These are phyloP conservation scores for Alternaria triticimaculans DNA, from an alignment of 2,329 filamentous ascomycete species.

Conservation along the genomic window DNA sequence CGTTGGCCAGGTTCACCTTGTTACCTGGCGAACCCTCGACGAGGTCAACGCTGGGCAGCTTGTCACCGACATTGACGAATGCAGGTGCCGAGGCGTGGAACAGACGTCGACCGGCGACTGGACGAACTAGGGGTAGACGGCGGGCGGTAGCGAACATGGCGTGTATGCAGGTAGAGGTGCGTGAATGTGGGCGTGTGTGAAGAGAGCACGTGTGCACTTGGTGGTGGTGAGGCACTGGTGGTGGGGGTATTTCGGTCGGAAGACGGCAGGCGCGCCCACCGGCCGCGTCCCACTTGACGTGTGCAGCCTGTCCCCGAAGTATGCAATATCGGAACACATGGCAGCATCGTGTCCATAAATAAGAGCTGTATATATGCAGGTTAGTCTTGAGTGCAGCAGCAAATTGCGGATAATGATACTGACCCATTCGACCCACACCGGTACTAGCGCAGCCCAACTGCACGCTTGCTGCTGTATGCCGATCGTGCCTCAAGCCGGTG, in stretches of 20 bases:
- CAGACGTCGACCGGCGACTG: slow-evolving; percentile 31
- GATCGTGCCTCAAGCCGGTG: slow-evolving; percentile 17
- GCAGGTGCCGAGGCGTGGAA: slow-evolving; percentile 71
- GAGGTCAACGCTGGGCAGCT: slow-evolving; percentile 76
- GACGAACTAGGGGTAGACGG: slow-evolving; percentile 32
- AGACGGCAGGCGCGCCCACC: slow-evolving; percentile 11
- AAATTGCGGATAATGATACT: slow-evolving; percentile 8
- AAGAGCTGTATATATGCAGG: not conserved
- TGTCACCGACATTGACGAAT: slow-evolving; percentile 78
- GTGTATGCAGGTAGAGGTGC: slow-evolving; percentile 14
- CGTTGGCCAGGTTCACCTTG: slow-evolving; percentile 84
- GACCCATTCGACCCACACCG: slow-evolving; percentile 1
- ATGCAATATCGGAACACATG: not conserved
- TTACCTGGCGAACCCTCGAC: slow-evolving; percentile 88
- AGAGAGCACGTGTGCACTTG: slow-evolving; percentile 1
- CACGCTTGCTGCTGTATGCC: slow-evolving; percentile 9
- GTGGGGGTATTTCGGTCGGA: slow-evolving; percentile 2
- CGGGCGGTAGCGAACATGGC: slow-evolving; percentile 38
- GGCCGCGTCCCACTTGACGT: not conserved
- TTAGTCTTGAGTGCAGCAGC: not conserved
- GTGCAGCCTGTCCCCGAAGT: not conserved
- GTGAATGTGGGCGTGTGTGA: slow-evolving; percentile 1
- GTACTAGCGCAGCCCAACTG: slow-evolving; percentile 2
- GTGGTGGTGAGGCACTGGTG: slow-evolving; percentile 11
- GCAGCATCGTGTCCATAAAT: not conserved